Percentiles rank a stretch among this genome's conserved stretches.
phyloP scores from a whole-genome alignment of 768 basidiomycete genomes.

The Amanita pallidorosea region DNA sequence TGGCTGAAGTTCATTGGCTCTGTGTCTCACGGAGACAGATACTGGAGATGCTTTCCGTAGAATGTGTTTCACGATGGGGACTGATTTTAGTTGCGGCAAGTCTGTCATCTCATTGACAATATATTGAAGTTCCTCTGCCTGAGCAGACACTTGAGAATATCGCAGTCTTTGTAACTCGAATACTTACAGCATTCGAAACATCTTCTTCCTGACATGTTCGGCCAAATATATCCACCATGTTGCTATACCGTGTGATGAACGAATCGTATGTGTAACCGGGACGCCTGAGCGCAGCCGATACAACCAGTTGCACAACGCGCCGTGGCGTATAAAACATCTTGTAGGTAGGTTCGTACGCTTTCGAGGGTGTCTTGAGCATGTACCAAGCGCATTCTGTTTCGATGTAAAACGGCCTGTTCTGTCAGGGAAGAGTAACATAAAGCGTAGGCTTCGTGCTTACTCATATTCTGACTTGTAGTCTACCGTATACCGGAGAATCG shows the following conservation, averaged over 20 bases:
- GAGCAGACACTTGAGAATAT: background rate
- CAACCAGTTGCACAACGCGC: conserved; percentile 38
- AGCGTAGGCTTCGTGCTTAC: conserved; percentile 25
- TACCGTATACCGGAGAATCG: conserved; percentile 36
- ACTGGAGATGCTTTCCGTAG: background rate
- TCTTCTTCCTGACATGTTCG: conserved; percentile 21
- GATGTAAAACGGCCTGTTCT: conserved; percentile 48
- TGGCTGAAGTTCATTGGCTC: background rate
- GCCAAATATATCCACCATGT: conserved; percentile 24
- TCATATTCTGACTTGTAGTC: conserved; percentile 39
- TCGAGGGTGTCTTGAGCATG: conserved; percentile 37
- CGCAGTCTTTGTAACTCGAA: background rate
- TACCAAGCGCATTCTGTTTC: conserved; percentile 60
- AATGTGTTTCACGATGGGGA: background rate
- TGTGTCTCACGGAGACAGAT: background rate
- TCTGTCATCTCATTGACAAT: conserved; percentile 13
- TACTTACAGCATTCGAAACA: conserved; percentile 21
- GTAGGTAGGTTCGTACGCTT: conserved; percentile 31
- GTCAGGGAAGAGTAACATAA: background rate
- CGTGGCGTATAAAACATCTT: conserved; percentile 40
- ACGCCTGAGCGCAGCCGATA: conserved; percentile 22
- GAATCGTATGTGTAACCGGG: conserved; percentile 17
- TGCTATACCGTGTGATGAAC: conserved; percentile 24
- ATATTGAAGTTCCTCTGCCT: conserved; percentile 19
- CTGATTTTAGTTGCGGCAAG: background rate